These are phyloP conservation scores for Nidularia sp. DNA, from an alignment of 768 basidiomycete species.

Conservation along the genomic window DNA sequence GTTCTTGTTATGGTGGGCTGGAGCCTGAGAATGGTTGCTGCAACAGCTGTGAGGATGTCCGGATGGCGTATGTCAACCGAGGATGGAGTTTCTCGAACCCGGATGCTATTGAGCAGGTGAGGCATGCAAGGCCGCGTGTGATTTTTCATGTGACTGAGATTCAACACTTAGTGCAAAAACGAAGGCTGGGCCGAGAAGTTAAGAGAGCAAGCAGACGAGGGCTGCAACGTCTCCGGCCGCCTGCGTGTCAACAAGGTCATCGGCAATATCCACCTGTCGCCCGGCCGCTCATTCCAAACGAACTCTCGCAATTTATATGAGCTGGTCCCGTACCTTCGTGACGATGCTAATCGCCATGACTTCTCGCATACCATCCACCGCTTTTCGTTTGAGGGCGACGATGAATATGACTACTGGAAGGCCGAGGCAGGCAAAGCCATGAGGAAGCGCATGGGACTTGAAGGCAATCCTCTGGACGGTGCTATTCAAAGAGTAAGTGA, in stretches of 20 bases:
- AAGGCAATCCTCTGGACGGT: conserved; percentile 72
- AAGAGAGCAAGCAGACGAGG: conserved; percentile 87
- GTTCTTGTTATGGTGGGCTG: conserved; percentile 91
- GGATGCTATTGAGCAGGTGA: conserved; percentile 87
- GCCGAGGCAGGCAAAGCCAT: conserved; percentile 55
- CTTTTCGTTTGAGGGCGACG: conserved; percentile 79
- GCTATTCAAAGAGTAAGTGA: conserved; percentile 50
- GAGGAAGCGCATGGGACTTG: conserved; percentile 71
- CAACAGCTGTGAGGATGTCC: conserved; percentile 93
- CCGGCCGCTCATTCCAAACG: conserved; percentile 92
- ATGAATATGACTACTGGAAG: conserved; percentile 74
- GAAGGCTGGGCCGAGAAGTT: conserved; percentile 97
- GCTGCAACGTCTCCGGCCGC: conserved; percentile 89
- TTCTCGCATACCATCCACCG: conserved; percentile 87
- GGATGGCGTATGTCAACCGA: conserved; percentile 81
- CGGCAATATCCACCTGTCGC: conserved; percentile 93
- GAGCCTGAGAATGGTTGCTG: conserved; percentile 82
- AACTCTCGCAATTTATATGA: conserved; percentile 77
- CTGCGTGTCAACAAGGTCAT: conserved; percentile 96
- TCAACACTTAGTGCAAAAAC: conserved; percentile 63
- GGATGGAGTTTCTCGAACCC: conserved; percentile 97
- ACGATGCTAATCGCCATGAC: conserved; percentile 86
- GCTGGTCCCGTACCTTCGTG: conserved; percentile 90
- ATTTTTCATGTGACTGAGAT: not conserved
- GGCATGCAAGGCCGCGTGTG: conserved; percentile 12